Conservation (phyloP, 78 protist species). For the Creolimax fragrantissima region DNA sequence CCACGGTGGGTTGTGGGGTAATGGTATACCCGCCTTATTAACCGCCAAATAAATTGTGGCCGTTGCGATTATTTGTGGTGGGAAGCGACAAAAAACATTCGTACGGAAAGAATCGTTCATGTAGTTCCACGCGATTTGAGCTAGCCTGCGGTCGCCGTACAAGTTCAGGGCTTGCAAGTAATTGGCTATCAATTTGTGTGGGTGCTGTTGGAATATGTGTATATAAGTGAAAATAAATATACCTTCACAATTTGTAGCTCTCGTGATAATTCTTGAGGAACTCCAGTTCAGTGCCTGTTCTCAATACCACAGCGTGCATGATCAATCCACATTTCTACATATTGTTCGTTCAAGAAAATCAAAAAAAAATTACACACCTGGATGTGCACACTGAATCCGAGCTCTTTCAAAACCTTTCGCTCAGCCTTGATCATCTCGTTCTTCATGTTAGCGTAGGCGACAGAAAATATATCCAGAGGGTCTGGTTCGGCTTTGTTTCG, state of each 20-base stretch:
- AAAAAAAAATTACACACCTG: neutral
- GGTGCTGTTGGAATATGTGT: neutral
- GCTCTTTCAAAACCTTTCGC: slow-evolving; percentile 14
- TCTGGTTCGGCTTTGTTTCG: neutral
- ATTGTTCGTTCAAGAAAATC: too few species aligned
- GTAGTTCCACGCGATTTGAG: slow-evolving; percentile 33
- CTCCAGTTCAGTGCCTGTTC: neutral
- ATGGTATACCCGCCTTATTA: neutral
- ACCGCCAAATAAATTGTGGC: neutral
- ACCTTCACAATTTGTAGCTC: too few species aligned
- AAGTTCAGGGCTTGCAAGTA: neutral
- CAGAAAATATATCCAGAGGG: neutral
- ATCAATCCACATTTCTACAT: too few species aligned
- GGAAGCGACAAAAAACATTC: slow-evolving; percentile 15
- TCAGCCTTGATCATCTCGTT: slow-evolving; percentile 14
- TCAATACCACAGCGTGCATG: too few species aligned
- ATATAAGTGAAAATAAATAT: neutral
- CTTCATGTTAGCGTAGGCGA: neutral
- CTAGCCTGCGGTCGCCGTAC: neutral
- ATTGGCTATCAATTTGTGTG: slow-evolving; percentile 18
- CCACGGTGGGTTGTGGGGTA: neutral
- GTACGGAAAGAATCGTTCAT: slow-evolving; percentile 20
- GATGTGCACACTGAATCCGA: slow-evolving; percentile 27
- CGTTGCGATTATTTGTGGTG: neutral
- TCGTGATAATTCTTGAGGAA: too few species aligned